Base-by-base conservation (phyloP, 2,329 filamentous ascomycete species). In the Fusarium continuum region DNA sequence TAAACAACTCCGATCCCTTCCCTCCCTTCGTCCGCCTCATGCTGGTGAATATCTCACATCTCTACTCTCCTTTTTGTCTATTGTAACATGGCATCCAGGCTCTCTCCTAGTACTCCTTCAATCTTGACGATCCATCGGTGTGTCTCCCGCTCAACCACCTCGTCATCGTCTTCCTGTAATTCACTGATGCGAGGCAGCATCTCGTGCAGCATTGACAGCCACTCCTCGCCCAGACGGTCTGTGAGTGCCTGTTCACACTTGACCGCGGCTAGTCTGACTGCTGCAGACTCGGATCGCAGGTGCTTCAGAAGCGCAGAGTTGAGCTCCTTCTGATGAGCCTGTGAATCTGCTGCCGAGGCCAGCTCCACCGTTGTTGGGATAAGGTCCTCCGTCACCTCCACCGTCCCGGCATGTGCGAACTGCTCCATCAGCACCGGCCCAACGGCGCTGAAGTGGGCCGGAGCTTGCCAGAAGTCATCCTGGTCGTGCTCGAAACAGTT, bases 121-220 rank as follows among this genome's bases (percentile, higher is more conserved):
- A 99, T 96, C 77, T 88, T 88, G 73, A 89, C 85, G 69, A 98
- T 95, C 94, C 95, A 97, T 71, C 87, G 83, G 73, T 93, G 86
- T 31, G 93, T 94, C 80, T 97, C 93, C 72, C 88, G 83, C 80
- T 99, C 95, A 20, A 99, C 94, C 23, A 85, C 83, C 79, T 98
- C 95, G 73, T 98, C 93, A 68, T 98, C 95, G 74, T 99, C 95
- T 74, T 99, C 95, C 79, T 97, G 90, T 72, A 97, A 77, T 80
- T 99, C 95, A 72, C 92, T 96, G 70, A 99, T 97, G 65, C 94
- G 92, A 17, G 96, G 94, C 74, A 99, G 79, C 90, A 97, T 98
- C 83, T 99, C 95, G 0, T 94, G 92, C 73, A 98, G 76, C 80
- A 96, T 85, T 2, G 88, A 86, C 57, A 99, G 79, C 95, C 95